phyloP scores from a whole-genome alignment of 768 basidiomycete species.

The Amanita inopinata region DNA sequence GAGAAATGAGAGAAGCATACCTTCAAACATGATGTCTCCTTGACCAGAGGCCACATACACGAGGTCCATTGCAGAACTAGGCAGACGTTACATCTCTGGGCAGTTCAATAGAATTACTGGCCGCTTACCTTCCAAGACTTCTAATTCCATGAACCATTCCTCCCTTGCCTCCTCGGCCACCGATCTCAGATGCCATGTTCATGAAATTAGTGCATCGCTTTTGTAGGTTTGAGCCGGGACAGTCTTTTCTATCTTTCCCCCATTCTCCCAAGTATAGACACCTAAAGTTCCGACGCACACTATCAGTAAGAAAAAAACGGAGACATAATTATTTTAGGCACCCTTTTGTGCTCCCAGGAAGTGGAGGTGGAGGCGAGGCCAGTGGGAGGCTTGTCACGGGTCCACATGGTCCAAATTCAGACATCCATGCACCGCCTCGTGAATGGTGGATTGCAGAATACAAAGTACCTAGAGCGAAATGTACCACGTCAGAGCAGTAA shows the following conservation, averaged over 20 bases:
- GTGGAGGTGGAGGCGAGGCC: slow-evolving; percentile 15
- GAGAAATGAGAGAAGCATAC: background rate
- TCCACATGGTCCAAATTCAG: slow-evolving; percentile 15
- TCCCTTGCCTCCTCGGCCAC: slow-evolving; percentile 16
- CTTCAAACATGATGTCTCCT: slow-evolving; percentile 20
- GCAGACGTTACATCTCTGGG: background rate
- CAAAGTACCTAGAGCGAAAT: slow-evolving; percentile 12
- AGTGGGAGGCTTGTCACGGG: slow-evolving; percentile 15
- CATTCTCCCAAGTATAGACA: slow-evolving; percentile 18
- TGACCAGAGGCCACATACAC: slow-evolving; percentile 18
- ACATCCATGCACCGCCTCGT: slow-evolving; percentile 17
- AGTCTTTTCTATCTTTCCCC: slow-evolving; percentile 18
- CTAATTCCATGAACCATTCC: slow-evolving; percentile 19
- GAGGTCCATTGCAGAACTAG: slow-evolving; percentile 18
- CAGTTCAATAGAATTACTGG: background rate
- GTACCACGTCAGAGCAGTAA: background rate
- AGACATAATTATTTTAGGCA: background rate
- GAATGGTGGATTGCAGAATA: slow-evolving; percentile 18
- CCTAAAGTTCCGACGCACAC: slow-evolving; percentile 6
- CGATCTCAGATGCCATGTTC: slow-evolving; percentile 18
- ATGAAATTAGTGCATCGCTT: slow-evolving; percentile 17
- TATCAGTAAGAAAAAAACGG: background rate
- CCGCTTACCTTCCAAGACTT: slow-evolving; percentile 15
- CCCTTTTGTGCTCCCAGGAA: slow-evolving; percentile 19
- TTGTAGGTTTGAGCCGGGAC: slow-evolving; percentile 14